Evolutionary conservation across 2,329 filamentous ascomycete genomes (phyloP).

Genomic region (Neonectria punicea): DNA sequence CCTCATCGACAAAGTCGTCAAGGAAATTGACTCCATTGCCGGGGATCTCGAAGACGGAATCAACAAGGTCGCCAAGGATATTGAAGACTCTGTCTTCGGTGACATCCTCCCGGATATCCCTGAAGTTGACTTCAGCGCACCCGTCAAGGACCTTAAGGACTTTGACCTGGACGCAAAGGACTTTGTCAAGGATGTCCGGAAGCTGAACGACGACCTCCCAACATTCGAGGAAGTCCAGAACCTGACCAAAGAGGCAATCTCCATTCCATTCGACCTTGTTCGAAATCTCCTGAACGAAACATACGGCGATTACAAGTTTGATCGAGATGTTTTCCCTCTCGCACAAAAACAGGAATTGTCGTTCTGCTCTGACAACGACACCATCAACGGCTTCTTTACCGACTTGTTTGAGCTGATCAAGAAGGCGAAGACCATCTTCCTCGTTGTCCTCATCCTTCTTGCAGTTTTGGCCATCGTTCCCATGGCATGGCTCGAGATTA

Average conservation of each 20-base stretch:
- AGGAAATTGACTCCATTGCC: conserved; percentile 67
- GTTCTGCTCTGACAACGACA: conserved; percentile 89
- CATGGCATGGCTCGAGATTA: conserved; percentile 84
- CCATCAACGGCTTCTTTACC: conserved; percentile 86
- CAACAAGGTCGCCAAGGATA: conserved; percentile 58
- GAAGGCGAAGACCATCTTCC: conserved; percentile 77
- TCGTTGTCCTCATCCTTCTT: conserved; percentile 76
- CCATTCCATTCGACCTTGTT: conserved; percentile 83
- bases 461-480: conserved; percentile 79
- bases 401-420: conserved; percentile 73
- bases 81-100: conserved; percentile 60
- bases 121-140: conserved; percentile 71
- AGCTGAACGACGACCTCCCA: conserved; percentile 82
- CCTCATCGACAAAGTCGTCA: conserved; percentile 66
- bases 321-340: conserved; percentile 81
- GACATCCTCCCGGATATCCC: conserved; percentile 59
- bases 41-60: conserved; percentile 60
- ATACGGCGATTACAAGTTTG: conserved; percentile 80
- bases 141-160: conserved; percentile 73
- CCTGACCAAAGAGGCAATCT: conserved; percentile 78
- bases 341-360: conserved; percentile 83
- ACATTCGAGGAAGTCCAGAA: conserved; percentile 87
- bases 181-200: conserved; percentile 74
- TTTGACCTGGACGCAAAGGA: conserved; percentile 74
- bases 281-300: conserved; percentile 77